Evolutionary conservation across 2,329 filamentous ascomycete genomes (phyloP), one percentile per base, ranked within the genome.

Genomic region (Phialophora expanda): DNA sequence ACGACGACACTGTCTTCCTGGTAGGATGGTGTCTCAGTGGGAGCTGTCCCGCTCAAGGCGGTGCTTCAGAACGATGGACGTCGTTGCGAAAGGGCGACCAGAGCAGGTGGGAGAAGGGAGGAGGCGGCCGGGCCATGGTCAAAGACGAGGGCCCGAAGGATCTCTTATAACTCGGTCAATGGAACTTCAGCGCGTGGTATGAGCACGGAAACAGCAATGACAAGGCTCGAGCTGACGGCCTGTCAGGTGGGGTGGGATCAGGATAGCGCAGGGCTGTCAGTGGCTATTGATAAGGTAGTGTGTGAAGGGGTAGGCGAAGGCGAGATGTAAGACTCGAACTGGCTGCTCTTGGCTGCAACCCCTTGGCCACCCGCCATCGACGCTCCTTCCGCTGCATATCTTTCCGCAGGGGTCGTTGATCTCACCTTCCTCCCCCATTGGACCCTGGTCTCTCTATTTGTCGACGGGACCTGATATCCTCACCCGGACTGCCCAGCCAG

Each of bases 261-360:
- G 28, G 38, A 41, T 17, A 38, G 50, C 17, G 28, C 46, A 53
- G 17, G 28, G 5, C 58, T 61, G 58, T 61, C 48, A 61, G 48
- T 61, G 58, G 58, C 50, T 61, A 48, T 51, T 61, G 58, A 61
- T 61, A 61, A 61, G 58, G 58, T 20, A 44, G 38, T n/a, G 17
- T n/a, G 38, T n/a, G 38, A 54, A 46, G 41, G 38, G 56, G 44
- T 28, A 51, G 46, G 38, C 38, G 38, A 44, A 61, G 48, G 58
- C 48, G 58, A 53, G 32, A 1, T 51, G 58, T 53, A 54, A 61
- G 28, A 41, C 58, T 26, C n/a, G 3, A 26, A 24, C 24, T 61
- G 58, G 58, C 14, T 14, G 38, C 38, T 41, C 58, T 61, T 61
- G 58, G 58, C 58, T n/a, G 58, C 57, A 38, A 53, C 28, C 48